These are phyloP conservation scores for Penicillium brevicompactum DNA, from an alignment of 2,329 filamentous ascomycete genomes.

Conservation along the genomic window DNA sequence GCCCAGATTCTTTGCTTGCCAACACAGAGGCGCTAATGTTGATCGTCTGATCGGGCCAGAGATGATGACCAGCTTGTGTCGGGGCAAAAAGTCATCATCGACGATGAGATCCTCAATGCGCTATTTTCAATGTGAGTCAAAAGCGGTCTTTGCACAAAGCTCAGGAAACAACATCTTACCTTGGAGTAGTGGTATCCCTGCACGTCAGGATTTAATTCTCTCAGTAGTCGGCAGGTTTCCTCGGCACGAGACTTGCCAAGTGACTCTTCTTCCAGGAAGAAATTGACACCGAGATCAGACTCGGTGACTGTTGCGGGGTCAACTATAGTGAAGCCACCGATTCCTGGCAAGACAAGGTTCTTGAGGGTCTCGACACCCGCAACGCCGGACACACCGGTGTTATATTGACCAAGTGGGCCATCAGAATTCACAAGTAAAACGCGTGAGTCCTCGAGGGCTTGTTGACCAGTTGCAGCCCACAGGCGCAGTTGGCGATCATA, in stretches of 20 bases:
- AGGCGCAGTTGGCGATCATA: conserved; percentile 95
- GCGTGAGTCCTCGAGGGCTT: conserved; percentile 85
- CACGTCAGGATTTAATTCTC: conserved; percentile 92
- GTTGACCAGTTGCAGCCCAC: conserved; percentile 91
- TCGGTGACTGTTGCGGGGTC: conserved; percentile 78
- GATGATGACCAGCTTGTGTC: conserved; percentile 64
- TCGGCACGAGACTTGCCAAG: conserved; percentile 77
- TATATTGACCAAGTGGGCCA: conserved; percentile 38
- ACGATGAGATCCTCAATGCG: conserved; percentile 42
- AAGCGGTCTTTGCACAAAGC: background rate
- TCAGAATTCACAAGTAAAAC: conserved; percentile 84
- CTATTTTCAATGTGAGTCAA: conserved; percentile 20
- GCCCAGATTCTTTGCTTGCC: conserved; percentile 56
- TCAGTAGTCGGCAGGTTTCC: conserved; percentile 73
- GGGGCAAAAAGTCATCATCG: conserved; percentile 40
- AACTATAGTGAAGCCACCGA: conserved; percentile 88
- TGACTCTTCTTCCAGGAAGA: conserved; percentile 83
- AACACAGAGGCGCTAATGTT: conserved; percentile 53
- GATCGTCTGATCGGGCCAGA: conserved; percentile 60
- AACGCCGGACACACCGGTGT: conserved; percentile 67
- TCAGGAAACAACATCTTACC: conserved; percentile 45
- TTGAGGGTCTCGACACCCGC: conserved; percentile 91
- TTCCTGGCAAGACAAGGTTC: conserved; percentile 92
- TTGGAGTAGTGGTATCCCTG: conserved; percentile 69
- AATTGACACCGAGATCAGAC: conserved; percentile 89